Evolutionary conservation across 257 asterid species (phyloP).

Genomic region (Echium plantagineum): DNA sequence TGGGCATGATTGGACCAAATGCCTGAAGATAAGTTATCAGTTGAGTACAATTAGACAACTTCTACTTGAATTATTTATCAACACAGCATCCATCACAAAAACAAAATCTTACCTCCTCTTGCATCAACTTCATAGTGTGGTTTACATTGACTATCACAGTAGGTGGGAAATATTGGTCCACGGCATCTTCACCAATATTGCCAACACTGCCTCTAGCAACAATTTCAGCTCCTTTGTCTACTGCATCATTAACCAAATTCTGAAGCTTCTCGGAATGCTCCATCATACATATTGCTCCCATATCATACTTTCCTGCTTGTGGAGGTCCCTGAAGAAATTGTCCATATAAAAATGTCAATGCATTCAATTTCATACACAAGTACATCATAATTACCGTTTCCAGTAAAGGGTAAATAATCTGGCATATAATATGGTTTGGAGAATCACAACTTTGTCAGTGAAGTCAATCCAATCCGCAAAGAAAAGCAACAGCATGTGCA

Average conservation of each 20-base stretch:
- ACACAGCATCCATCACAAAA: constrained; percentile 1
- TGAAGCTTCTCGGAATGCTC: constrained; percentile 98
- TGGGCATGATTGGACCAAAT: constrained; percentile 96
- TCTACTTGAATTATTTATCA: constrained; percentile 5
- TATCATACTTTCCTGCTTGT: constrained; percentile 74
- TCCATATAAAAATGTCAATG: constrained; percentile 12
- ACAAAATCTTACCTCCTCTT: constrained; percentile 77
- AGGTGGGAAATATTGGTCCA: constrained; percentile 96
- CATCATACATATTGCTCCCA: constrained; percentile 99
- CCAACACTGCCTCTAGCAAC: constrained; percentile 91
- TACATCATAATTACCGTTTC: not conserved
- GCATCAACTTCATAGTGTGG: constrained; percentile 93
- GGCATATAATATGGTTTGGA: not conserved
- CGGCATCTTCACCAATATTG: constrained; percentile 91
- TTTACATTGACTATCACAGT: constrained; percentile 77
- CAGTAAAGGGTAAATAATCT: not conserved
- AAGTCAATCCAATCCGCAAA: not conserved
- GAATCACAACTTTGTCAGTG: not conserved
- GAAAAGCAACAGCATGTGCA: not conserved
- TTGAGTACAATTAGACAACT: constrained; percentile 6
- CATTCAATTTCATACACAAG: not conserved
- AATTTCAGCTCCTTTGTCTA: constrained; percentile 88
- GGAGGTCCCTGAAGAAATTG: constrained; percentile 76
- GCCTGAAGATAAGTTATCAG: constrained; percentile 41
- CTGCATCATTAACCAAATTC: constrained; percentile 72